These are phyloP conservation scores for Hysterangium stoloniferum DNA, from an alignment of 768 basidiomycete species.

Conservation along the genomic window DNA sequence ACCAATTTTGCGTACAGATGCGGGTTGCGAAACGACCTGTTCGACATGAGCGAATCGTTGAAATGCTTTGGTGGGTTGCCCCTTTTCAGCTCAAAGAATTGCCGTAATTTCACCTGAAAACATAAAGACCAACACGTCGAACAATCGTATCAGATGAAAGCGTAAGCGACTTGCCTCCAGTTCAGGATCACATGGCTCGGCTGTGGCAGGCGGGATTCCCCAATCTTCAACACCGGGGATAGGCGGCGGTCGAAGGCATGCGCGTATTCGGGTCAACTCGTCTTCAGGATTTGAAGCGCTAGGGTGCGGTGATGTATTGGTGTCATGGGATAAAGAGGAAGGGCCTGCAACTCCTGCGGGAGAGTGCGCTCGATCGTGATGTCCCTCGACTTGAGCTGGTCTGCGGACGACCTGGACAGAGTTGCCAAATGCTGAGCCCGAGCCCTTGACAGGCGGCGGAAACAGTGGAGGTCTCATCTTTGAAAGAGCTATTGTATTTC, in stretches of 20 bases:
- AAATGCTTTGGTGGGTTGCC: slow-evolving; percentile 71
- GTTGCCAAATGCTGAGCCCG: not conserved
- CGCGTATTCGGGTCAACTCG: slow-evolving; percentile 44
- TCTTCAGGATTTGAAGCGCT: slow-evolving; percentile 12
- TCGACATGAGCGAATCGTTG: slow-evolving; percentile 91
- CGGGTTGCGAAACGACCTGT: slow-evolving; percentile 90
- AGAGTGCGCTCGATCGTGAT: slow-evolving; percentile 1
- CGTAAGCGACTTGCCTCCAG: slow-evolving; percentile 41
- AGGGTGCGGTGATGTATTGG: not conserved
- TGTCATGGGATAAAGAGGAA: not conserved
- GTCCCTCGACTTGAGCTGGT: not conserved
- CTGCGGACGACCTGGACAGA: slow-evolving; percentile 6
- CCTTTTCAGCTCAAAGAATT: slow-evolving; percentile 69
- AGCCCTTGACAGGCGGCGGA: not conserved
- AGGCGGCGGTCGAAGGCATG: slow-evolving; percentile 51
- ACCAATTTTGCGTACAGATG: slow-evolving; percentile 94
- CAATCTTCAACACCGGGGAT: slow-evolving; percentile 62
- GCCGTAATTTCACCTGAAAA: slow-evolving; percentile 65
- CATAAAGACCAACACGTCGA: not conserved
- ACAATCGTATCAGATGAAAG: not conserved
- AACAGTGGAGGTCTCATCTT: not conserved
- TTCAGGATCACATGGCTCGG: slow-evolving; percentile 49
- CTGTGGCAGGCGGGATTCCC: slow-evolving; percentile 63
- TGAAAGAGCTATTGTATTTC: not conserved
- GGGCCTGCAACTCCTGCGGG: not conserved